These are phyloP conservation scores for Coemansia sp. DNA, from an alignment of 192 early-diverging fungal genomes.

Conservation along the genomic window DNA sequence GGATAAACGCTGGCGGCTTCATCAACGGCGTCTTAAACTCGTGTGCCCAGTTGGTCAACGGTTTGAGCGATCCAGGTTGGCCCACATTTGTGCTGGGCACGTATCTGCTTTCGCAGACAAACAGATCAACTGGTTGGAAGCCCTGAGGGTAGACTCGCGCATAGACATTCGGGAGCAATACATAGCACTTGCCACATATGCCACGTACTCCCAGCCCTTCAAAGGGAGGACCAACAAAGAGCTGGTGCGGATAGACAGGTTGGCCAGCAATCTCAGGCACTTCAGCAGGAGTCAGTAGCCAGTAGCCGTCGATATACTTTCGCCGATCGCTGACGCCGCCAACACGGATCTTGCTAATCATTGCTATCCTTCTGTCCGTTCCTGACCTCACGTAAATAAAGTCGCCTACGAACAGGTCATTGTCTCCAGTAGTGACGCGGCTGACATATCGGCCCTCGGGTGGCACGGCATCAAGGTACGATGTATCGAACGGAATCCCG, in stretches of 20 bases:
- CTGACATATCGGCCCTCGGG: conserved; percentile 47
- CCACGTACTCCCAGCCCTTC: conserved; percentile 47
- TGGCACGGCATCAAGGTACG: conserved; percentile 36
- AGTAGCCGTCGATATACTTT: conserved; percentile 54
- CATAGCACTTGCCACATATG: conserved; percentile 48
- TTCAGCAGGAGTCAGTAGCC: conserved; percentile 52
- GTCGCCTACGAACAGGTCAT: conserved; percentile 51
- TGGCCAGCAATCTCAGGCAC: conserved; percentile 49
- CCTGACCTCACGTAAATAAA: conserved; percentile 45
- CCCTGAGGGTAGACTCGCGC: conserved; percentile 53
- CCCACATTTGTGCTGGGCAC: conserved; percentile 1
- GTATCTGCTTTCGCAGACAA: conserved; percentile 48
- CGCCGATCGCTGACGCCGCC: conserved; percentile 41
- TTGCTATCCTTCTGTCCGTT: conserved; percentile 36
- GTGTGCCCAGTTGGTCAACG: conserved; percentile 50
- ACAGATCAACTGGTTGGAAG: conserved; percentile 42
- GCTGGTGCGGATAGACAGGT: conserved; percentile 52
- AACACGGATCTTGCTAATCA: conserved; percentile 47
- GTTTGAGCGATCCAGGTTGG: conserved; percentile 26
- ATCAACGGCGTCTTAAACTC: conserved; percentile 53
- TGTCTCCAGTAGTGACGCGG: conserved; percentile 39
- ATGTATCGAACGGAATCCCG: conserved; percentile 48
- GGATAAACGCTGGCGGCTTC: conserved; percentile 43
- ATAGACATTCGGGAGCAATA: conserved; percentile 43
- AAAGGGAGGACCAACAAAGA: conserved; percentile 44